phyloP scores from a whole-genome alignment of 2,329 filamentous ascomycete genomes.

The Neurospora sp. region DNA sequence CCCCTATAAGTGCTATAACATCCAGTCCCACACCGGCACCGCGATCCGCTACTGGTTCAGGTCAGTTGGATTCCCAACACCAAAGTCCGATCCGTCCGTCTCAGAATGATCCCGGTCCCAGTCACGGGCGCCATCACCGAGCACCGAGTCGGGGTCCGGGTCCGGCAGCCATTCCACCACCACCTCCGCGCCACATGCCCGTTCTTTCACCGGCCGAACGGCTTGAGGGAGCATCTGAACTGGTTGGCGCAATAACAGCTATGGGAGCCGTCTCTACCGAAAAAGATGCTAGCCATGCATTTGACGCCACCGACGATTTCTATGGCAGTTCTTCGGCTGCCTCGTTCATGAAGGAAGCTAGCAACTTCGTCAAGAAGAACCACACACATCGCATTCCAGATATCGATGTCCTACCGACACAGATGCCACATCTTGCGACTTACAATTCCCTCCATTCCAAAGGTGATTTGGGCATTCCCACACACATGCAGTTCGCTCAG shows the following conservation, averaged over 20 bases:
- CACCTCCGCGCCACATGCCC: not conserved
- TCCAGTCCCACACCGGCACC: not conserved
- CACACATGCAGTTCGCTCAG: constrained; percentile 7
- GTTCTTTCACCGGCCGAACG: constrained; percentile 6
- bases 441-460: constrained; percentile 5
- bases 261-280: constrained; percentile 29
- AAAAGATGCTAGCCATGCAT: constrained; percentile 7
- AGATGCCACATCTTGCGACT: not conserved
- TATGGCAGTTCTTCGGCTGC: constrained; percentile 30
- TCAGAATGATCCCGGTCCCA: not conserved
- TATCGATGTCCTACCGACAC: not conserved
- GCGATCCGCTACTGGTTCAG: not conserved
- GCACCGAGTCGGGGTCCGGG: not conserved
- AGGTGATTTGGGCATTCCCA: constrained; percentile 3
- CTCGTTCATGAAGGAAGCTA: constrained; percentile 29
- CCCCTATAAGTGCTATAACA: too few species aligned
- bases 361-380: constrained; percentile 18
- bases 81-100: not conserved
- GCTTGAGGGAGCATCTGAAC: constrained; percentile 10
- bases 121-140: not conserved
- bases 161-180: not conserved
- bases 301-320: constrained; percentile 22
- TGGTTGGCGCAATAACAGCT: constrained; percentile 21
- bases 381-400: not conserved
- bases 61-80: not conserved